A percentile compares a stretch with the other conserved stretches of the same genome.
phyloP scores from a whole-genome alignment of 2,329 filamentous ascomycete species.

The Septoria petroselini region DNA sequence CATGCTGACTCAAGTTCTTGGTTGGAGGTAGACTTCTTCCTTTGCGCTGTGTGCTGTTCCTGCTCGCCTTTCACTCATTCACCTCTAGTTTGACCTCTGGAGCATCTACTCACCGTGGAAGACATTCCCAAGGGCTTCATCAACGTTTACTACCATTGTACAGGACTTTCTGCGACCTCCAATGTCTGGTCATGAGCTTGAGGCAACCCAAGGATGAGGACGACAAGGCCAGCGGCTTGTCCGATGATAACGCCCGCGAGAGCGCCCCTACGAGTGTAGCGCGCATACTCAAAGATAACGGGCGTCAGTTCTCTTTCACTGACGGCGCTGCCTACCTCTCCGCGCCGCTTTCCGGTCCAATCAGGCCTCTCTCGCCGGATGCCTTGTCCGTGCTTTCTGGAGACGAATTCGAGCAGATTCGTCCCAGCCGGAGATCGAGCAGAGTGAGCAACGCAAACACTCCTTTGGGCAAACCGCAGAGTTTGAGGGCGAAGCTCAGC shows the following conservation, averaged over 20 bases:
- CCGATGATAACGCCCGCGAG: neutral
- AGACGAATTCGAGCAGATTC: conserved; percentile 37
- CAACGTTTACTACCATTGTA: neutral
- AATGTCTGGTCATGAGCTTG: conserved; percentile 9
- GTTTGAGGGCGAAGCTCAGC: conserved; percentile 26
- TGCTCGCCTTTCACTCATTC: no score
- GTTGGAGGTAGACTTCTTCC: no score
- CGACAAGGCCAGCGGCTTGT: conserved; percentile 4
- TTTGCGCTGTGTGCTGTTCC: no score
- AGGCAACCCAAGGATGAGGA: conserved; percentile 2
- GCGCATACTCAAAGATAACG: neutral
- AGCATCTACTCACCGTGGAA: no score
- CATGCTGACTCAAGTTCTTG: conserved; percentile 10
- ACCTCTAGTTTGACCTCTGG: no score
- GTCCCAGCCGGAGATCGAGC: conserved; percentile 15
- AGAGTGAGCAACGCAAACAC: conserved; percentile 5
- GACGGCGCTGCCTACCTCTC: conserved; percentile 28
- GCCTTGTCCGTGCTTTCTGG: conserved; percentile 41
- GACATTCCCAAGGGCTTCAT: neutral
- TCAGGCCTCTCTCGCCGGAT: conserved; percentile 44
- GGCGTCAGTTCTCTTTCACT: neutral
- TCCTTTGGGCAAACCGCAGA: neutral
- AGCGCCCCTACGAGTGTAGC: neutral
- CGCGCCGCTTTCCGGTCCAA: conserved; percentile 30
- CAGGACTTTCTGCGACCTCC: neutral